Base-by-base conservation (phyloP, 1,284 basidiomycete genomes). In the Puccinia polysora region DNA sequence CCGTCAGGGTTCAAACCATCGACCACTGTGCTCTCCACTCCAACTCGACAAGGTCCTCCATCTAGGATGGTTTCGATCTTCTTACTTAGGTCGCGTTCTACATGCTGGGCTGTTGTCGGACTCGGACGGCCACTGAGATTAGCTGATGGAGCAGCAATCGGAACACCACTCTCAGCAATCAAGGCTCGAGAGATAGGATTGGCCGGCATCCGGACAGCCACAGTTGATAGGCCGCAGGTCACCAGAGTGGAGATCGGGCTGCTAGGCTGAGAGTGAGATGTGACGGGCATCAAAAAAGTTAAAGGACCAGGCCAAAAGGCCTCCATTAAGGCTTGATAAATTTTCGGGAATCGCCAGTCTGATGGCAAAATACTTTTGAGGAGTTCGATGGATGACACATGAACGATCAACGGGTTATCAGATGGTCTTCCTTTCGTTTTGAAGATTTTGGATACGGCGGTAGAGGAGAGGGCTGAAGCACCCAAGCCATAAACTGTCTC, bases 401-500 rank as follows among this genome's bases (percentile, higher is more conserved):
- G 96, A 36, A 97, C 91, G 82, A 99, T 99, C 65, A 99, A 84
- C 0, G 96, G 96, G 80, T 99, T 99, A 81, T 99, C 96, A 2
- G 89, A 83, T 0, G 96, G 96, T 56, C 96, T 84, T 47, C 92
- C 90, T 79, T 99, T 99, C 73, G 90, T 89, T 10, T 84, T 82
- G 80, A 94, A 99, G 76, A 99, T 95, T 74, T 84, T 84, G 0
- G 83, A 79, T 2, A 86, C 84, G 7, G 93, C 92, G 0, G 85
- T 77, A 73, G 87, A 82, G 43, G 80, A 78, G 47, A 94, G 82
- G 0, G 94, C 93, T 45, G 88, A 83, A 0, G 91, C 96, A 25
- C 91, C 96, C 3, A 99, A 86, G 0, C 96, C 96, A 80, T 98
- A 98, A 25, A 99, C 96, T 0, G 96, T 98, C 81, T 99, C 96